phyloP scores from a whole-genome alignment of 73 alveolate species.

The Paramecium tetraurelia region DNA sequence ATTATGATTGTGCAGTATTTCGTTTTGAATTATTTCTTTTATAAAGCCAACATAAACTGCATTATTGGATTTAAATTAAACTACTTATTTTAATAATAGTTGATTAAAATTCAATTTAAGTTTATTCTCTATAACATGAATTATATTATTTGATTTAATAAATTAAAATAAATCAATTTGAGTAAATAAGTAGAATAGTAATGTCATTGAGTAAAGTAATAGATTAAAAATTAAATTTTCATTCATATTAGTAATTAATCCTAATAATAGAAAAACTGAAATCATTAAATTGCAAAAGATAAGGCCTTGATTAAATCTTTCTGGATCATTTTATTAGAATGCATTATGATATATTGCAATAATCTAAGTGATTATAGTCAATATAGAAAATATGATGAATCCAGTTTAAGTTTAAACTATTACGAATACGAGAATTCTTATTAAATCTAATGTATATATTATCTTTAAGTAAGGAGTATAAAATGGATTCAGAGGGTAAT shows the following conservation, averaged over 20 bases:
- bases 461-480: neutral
- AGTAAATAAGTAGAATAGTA: neutral
- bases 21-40: neutral
- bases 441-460: neutral
- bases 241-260: neutral
- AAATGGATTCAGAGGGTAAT: neutral
- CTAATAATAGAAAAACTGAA: neutral
- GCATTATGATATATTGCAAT: neutral
- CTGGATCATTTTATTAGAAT: neutral
- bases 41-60: neutral
- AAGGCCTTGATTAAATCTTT: neutral
- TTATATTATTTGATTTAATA: neutral
- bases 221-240: neutral
- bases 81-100: neutral
- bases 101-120: neutral
- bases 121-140: neutral
- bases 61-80: neutral
- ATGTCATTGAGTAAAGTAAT: neutral
- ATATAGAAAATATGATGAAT: neutral
- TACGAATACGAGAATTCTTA: neutral
- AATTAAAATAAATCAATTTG: neutral
- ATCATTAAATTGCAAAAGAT: neutral
- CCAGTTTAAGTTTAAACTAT: neutral
- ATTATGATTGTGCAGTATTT: neutral
- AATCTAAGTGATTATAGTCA: neutral